phyloP scores from a whole-genome alignment of 164 flowering plant species.

The Kalanchoe fedtschenkoi region DNA sequence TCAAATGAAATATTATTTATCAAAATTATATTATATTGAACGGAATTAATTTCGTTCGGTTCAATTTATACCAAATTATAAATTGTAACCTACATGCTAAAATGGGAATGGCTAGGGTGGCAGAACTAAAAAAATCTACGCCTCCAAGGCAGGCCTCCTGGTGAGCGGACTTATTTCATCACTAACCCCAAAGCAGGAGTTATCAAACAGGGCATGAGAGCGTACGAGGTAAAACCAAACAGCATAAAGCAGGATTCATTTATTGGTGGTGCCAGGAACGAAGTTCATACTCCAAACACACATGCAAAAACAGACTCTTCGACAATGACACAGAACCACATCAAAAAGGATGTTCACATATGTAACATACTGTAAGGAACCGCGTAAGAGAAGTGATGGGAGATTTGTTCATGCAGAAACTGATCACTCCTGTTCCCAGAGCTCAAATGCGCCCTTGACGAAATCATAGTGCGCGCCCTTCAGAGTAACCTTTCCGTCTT shows the following conservation, averaged over 20 bases:
- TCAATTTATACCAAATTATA: too few species aligned
- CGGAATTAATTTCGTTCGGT: too few species aligned
- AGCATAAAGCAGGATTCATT: background rate
- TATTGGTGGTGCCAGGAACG: background rate
- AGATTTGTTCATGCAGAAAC: background rate
- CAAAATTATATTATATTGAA: too few species aligned
- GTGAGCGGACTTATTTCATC: too few species aligned
- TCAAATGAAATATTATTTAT: too few species aligned
- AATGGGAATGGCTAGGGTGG: too few species aligned
- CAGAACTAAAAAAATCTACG: too few species aligned
- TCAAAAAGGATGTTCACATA: background rate
- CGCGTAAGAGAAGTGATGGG: too few species aligned
- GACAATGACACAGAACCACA: background rate
- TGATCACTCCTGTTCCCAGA: constrained; percentile 17
- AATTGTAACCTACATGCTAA: too few species aligned
- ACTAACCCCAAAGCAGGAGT: too few species aligned
- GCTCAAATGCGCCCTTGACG: constrained; percentile 34
- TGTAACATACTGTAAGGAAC: background rate
- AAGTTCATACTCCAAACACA: background rate
- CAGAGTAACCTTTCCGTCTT: constrained; percentile 20
- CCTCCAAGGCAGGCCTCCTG: too few species aligned
- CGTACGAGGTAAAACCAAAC: background rate
- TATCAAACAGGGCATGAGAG: too few species aligned
- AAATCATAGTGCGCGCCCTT: constrained; percentile 48
- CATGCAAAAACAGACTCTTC: background rate